phyloP scores from a whole-genome alignment of 2,329 filamentous ascomycete species.

The Bretziella fagacearum region DNA sequence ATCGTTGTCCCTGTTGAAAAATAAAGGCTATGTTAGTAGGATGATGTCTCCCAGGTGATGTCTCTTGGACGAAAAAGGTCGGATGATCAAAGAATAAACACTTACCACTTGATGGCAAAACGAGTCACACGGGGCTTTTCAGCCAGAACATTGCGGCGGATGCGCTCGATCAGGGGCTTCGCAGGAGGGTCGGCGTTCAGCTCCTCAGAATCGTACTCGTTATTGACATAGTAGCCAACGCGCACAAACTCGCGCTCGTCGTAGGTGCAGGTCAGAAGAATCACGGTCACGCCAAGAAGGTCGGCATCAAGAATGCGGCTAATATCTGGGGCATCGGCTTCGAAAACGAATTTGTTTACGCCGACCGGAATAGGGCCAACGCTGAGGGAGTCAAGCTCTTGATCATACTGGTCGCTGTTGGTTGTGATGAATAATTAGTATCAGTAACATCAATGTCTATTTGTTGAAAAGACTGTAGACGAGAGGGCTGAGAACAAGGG shows the following conservation, averaged over 20 bases:
- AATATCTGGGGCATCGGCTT: conserved; percentile 83
- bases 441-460: neutral
- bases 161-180: conserved; percentile 83
- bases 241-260: conserved; percentile 93
- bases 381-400: conserved; percentile 91
- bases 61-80: too few species aligned
- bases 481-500: neutral
- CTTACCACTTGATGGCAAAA: conserved; percentile 96
- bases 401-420: conserved; percentile 78
- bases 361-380: conserved; percentile 95
- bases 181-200: conserved; percentile 75
- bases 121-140: conserved; percentile 96
- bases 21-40: neutral
- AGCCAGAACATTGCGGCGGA: conserved; percentile 78
- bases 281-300: conserved; percentile 91
- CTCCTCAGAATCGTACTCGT: conserved; percentile 90
- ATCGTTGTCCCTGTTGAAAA: conserved; percentile 74
- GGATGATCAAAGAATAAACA: conserved; percentile 16
- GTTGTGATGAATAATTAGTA: neutral
- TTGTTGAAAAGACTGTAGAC: neutral
- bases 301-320: conserved; percentile 84
- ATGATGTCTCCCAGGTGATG: neutral
- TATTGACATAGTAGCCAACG: conserved; percentile 98
- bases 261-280: conserved; percentile 90
- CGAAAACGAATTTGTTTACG: conserved; percentile 97